A percentile compares a stretch with the other conserved stretches of the same genome.
phyloP scores from a whole-genome alignment of 2,329 filamentous ascomycete species.

The Xylaria sp. region DNA sequence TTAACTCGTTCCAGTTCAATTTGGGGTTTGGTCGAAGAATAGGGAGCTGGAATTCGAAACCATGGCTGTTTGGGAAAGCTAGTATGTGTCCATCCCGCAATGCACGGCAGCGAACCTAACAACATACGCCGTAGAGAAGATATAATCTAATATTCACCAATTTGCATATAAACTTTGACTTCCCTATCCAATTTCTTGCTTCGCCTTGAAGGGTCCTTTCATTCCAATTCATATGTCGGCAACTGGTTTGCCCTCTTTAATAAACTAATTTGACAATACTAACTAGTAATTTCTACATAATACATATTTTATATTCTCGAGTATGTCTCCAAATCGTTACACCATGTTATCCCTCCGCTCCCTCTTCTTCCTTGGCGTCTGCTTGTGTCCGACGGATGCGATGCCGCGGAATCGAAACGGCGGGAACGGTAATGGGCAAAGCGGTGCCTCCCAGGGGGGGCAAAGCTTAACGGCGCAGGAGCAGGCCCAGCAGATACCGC shows the following conservation, averaged over 20 bases:
- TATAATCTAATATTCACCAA: not conserved
- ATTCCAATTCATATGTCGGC: slow-evolving; percentile 24
- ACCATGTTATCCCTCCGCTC: slow-evolving; percentile 46
- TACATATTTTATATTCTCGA: no score
- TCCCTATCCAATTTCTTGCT: not conserved
- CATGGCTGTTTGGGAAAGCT: slow-evolving; percentile 8
- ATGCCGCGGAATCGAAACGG: slow-evolving; percentile 36
- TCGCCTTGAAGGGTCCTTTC: slow-evolving; percentile 38
- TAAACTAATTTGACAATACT: no score
- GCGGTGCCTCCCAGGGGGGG: slow-evolving; percentile 14
- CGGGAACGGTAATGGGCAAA: slow-evolving; percentile 23
- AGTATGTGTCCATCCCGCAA: not conserved
- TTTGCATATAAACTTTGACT: slow-evolving; percentile 1
- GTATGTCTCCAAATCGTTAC: not conserved
- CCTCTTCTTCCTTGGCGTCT: slow-evolving; percentile 37
- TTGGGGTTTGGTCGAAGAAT: not conserved
- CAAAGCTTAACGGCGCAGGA: slow-evolving; percentile 43
- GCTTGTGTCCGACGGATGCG: slow-evolving; percentile 42
- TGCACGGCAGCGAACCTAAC: not conserved
- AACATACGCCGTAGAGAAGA: not conserved
- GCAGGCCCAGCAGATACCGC: slow-evolving; percentile 47
- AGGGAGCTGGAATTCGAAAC: slow-evolving; percentile 13
- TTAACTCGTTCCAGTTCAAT: not conserved
- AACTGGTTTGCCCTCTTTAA: slow-evolving; percentile 17
- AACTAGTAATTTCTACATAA: no score